Percentiles rank a stretch among this genome's conserved stretches.
Evolutionary conservation across 352 stramenopile species (phyloP).

Genomic region (Elongisporangium anandrum): DNA sequence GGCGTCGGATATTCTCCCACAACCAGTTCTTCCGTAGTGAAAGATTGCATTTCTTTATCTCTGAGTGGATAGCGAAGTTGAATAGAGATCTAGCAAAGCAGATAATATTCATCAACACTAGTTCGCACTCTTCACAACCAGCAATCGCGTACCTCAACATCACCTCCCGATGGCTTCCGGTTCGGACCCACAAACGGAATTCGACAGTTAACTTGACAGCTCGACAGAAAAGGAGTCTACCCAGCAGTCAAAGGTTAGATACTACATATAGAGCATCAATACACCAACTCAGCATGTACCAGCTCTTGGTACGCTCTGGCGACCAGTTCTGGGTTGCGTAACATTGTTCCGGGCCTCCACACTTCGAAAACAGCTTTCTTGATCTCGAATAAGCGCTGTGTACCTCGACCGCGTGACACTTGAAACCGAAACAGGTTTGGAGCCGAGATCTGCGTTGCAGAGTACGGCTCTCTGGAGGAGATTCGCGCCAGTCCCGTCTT

Average conservation of each 20-base stretch:
- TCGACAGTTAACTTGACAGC: slow-evolving; percentile 39
- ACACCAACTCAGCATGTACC: slow-evolving; percentile 22
- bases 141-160: slow-evolving; percentile 80
- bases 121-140: too few relatives aligned
- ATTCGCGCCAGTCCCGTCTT: slow-evolving; percentile 42
- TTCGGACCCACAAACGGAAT: slow-evolving; percentile 69
- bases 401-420: slow-evolving; percentile 55
- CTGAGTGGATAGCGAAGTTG: slow-evolving; percentile 52
- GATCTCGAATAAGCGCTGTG: slow-evolving; percentile 74
- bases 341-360: slow-evolving; percentile 53
- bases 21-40: slow-evolving; percentile 42
- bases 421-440: slow-evolving; percentile 38
- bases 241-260: too few relatives aligned
- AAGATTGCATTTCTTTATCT: slow-evolving; percentile 46
- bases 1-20: slow-evolving; percentile 52
- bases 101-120: slow-evolving; percentile 3
- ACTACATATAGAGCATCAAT: too few relatives aligned
- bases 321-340: slow-evolving; percentile 63
- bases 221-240: slow-evolving; percentile 45
- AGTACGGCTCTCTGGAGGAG: slow-evolving; percentile 20
- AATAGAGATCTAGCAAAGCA: slow-evolving; percentile 39
- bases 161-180: slow-evolving; percentile 54
- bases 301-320: slow-evolving; percentile 61
- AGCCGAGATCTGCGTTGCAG: slow-evolving; percentile 11
- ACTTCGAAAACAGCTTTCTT: slow-evolving; percentile 80